Evolutionary conservation across 2,329 filamentous ascomycete species (phyloP), one percentile per base, ranked within the genome.

Genomic region (Peltaster fructicola): DNA sequence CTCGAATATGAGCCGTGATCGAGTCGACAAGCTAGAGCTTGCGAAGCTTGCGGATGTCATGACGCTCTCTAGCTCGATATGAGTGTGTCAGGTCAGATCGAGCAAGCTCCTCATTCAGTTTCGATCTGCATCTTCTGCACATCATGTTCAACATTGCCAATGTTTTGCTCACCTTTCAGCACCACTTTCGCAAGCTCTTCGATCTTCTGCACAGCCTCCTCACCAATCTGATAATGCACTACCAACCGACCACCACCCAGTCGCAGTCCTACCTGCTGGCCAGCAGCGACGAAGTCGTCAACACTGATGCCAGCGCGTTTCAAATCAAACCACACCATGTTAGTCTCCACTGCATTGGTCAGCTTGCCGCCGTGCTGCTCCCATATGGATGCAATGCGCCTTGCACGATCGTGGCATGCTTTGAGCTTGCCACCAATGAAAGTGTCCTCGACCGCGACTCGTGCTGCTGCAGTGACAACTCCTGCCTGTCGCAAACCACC

Each of bases 251-350:
- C 64, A 15, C 66, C 65, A 7, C 56, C 37, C 8, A 73, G 43
- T 33, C 54, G 61, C 27, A 79, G 37, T 0, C 72, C 72, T 27
- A 65, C 59, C 38, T 65, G 59, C 32, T 63, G 50, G 2, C 59
- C 69, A 17, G 65, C 48, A 29, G 58, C 54, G 7, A 64, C 58
- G 31, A 72, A 65, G 19, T 63, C 56, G 25, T 63, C 57, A 4
- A 45, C 45, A 3, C 56, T 52, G 15, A 73, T 46, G 0, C 66
- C 65, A 7, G 66, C 63, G 1, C 62, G 61, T 15, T 68, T 63
- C 9, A 88, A 54, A 47, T 90, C 73, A 30, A 90, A 43, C 80
- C 79, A 91, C 16, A 80, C 68, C 78, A 91, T 90, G 52, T 91
- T 91, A n/a, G 81, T 90, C 44, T 91, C 73, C 2, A 77, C 73